Base-by-base conservation (phyloP, 352 stramenopile species). In the Phytophthora foliorum region DNA sequence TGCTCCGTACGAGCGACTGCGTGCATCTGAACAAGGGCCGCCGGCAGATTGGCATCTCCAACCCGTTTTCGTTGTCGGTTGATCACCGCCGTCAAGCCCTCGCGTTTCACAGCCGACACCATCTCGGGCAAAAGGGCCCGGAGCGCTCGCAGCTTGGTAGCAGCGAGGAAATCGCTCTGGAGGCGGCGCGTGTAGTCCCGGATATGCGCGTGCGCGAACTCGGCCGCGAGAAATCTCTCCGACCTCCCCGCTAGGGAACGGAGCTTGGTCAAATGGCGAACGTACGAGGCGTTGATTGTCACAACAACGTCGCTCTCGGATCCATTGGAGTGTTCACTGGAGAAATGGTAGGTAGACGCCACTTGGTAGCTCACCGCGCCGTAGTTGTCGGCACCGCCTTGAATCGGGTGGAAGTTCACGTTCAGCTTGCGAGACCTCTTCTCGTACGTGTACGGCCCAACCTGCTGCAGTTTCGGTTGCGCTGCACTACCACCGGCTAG, bases 391-490 rank as follows among this genome's bases (percentile, higher is more conserved):
- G 60, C 63, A 5, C 52, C 46, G 34, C 64, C 50, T 48, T 75
- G 31, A 55, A 88, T 74, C 42, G 52, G 53, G n/a, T 71, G 39
- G 41, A 80, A 74, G 2, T 36, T 56, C 16, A 94, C 82, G 57
- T 89, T 76, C 29, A 88, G 41, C 60, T 94, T 94, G 21, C 67
- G 57, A 11, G 81, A 79, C 6, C 55, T 67, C 70, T 91, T 88
- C 62, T 84, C 76, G 81, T 94, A 94, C 36, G 67, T 74, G 58
- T 92, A 92, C 17, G 84, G 84, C 1, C 86, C 86, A 24, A 92
- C 53, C 65, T 94, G 76, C 19, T 81, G 24, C 4, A 92, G 56
- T 0, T 49, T 16, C 0, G 86, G 84, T 27, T 63, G 13, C 9
- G 57, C 63, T 11, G 21, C 56, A 8, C 6, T n/a, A 3, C 39